A percentile compares a stretch with the other conserved stretches of the same genome.
Evolutionary conservation across 1,139 yeast species (phyloP).

Genomic region (Blastobotrys malaysiensis): DNA sequence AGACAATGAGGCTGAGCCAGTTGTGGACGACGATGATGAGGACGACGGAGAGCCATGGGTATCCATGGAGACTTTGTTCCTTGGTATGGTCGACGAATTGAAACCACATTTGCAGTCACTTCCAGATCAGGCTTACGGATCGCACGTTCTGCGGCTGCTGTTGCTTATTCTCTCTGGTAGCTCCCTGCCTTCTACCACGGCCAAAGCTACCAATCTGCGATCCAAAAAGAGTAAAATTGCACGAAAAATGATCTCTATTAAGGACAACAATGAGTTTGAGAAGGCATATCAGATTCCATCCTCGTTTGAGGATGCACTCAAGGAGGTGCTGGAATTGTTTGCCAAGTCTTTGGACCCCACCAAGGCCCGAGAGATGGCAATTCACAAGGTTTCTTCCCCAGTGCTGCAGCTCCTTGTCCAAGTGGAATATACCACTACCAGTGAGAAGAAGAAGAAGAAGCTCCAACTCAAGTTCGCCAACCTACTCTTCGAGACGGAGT

Average conservation of each 20-base stretch:
- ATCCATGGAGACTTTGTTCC: conserved; percentile 55
- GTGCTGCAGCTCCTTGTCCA: conserved; percentile 72
- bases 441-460: conserved; percentile 18
- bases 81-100: conserved; percentile 61
- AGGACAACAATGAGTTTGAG: conserved; percentile 48
- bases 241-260: conserved; percentile 85
- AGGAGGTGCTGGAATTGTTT: conserved; percentile 30
- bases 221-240: conserved; percentile 87
- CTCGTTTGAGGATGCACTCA: conserved; percentile 50
- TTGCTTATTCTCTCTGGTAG: conserved; percentile 71
- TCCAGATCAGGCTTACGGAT: conserved; percentile 74
- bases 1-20: conserved; percentile 37
- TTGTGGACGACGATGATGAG: background rate
- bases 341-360: conserved; percentile 39
- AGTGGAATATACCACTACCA: conserved; percentile 18
- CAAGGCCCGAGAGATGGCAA: conserved; percentile 63
- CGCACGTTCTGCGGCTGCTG: conserved; percentile 76
- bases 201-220: conserved; percentile 69
- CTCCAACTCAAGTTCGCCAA: conserved; percentile 16
- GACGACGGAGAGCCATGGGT: background rate
- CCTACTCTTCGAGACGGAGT: conserved; percentile 33
- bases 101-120: conserved; percentile 53
- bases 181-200: conserved; percentile 70
- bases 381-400: conserved; percentile 81
- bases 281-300: conserved; percentile 63